Conservation (phyloP, 768 basidiomycete genomes). For the Suillus subluteus region DNA sequence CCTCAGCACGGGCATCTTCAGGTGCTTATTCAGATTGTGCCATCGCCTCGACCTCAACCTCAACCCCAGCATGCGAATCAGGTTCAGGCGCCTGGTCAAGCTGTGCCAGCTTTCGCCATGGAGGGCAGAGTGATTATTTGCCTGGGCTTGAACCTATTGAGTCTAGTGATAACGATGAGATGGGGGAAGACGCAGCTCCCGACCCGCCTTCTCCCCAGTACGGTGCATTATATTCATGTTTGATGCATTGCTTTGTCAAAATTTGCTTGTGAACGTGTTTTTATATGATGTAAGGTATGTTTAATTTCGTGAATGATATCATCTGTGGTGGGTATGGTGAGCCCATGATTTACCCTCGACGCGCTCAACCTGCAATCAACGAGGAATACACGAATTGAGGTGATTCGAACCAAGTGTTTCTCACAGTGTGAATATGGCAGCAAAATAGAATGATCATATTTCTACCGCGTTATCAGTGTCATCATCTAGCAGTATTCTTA, state of each 20-base stretch:
- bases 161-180: slow-evolving; percentile 5
- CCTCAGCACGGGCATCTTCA: neutral
- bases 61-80: neutral
- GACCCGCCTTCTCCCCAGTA: slow-evolving; percentile 18
- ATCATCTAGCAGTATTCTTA: too few relatives aligned
- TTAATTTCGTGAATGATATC: too few relatives aligned
- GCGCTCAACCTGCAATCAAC: too few relatives aligned
- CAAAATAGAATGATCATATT: neutral
- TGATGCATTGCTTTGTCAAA: too few relatives aligned
- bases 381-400: too few relatives aligned
- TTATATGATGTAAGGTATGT: neutral
- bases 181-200: neutral
- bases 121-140: neutral
- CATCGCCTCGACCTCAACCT: neutral
- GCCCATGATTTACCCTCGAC: too few relatives aligned
- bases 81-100: neutral
- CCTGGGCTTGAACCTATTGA: slow-evolving; percentile 10
- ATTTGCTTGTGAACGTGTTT: neutral
- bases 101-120: neutral
- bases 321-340: neutral
- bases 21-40: neutral
- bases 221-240: slow-evolving; percentile 30
- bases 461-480: too few relatives aligned
- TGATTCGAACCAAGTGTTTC: too few relatives aligned
- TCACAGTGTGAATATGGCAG: too few relatives aligned